These are phyloP conservation scores for Hygrophoropsis aurantiaca DNA, from an alignment of 768 basidiomycete species.

Conservation along the genomic window DNA sequence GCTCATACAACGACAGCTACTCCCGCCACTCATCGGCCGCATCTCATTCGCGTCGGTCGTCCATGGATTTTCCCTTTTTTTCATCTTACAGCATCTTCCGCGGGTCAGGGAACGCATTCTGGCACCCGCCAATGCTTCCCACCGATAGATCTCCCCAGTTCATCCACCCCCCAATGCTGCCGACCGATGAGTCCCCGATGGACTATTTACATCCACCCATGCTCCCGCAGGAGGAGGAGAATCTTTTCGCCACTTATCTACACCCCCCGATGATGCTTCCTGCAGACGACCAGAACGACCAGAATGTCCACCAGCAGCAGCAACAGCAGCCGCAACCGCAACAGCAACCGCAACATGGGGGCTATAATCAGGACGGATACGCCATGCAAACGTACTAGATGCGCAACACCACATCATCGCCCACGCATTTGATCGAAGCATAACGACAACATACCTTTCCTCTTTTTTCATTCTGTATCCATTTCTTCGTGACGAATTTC, in stretches of 20 bases:
- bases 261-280: constrained; percentile 58
- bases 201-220: constrained; percentile 69
- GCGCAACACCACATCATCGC: too few relatives aligned
- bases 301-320: constrained; percentile 15
- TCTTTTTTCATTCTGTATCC: neutral
- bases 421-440: too few relatives aligned
- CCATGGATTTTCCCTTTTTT: constrained; percentile 68
- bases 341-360: constrained; percentile 15
- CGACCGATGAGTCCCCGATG: constrained; percentile 64
- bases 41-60: constrained; percentile 58
- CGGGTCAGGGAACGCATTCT: constrained; percentile 61
- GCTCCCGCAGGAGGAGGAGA: constrained; percentile 65
- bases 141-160: constrained; percentile 56
- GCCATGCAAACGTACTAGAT: constrained; percentile 33
- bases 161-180: constrained; percentile 73
- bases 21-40: constrained; percentile 56
- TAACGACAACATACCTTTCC: too few relatives aligned
- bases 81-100: constrained; percentile 52
- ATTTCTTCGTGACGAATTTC: neutral
- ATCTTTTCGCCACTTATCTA: constrained; percentile 51
- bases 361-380: constrained; percentile 19
- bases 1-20: constrained; percentile 62
- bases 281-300: constrained; percentile 29
- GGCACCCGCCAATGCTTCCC: constrained; percentile 77
- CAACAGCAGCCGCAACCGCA: constrained; percentile 22